Conservation (phyloP, 208 protist species). For the Trypanosoma lewisi region DNA sequence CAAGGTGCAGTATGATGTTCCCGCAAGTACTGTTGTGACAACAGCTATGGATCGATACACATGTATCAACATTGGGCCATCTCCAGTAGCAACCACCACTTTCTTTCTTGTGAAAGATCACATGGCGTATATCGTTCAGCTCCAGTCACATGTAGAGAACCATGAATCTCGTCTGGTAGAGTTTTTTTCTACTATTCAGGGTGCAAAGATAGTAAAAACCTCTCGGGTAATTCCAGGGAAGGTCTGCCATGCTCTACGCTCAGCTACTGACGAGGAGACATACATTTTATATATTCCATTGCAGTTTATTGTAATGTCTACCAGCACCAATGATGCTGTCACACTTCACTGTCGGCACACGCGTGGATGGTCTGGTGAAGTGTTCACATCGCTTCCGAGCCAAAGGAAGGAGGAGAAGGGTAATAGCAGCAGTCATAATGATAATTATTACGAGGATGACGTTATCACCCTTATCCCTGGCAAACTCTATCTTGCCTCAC, state of each 20-base stretch:
- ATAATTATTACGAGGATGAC: background rate
- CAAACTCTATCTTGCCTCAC: constrained; percentile 11
- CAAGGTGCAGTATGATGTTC: constrained; percentile 40
- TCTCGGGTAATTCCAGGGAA: background rate
- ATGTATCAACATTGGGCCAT: constrained; percentile 39
- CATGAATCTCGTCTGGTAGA: constrained; percentile 48
- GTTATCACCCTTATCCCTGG: constrained; percentile 6
- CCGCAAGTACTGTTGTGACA: constrained; percentile 48
- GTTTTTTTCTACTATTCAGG: constrained; percentile 46
- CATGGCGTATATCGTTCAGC: constrained; percentile 53
- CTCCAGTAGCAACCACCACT: constrained; percentile 35
- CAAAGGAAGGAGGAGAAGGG: background rate
- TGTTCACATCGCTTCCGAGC: constrained; percentile 3
- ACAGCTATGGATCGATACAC: constrained; percentile 60
- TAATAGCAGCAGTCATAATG: background rate
- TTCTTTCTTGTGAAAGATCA: constrained; percentile 44
- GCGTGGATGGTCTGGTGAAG: constrained; percentile 14
- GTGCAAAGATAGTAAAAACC: constrained; percentile 29
- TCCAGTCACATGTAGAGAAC: constrained; percentile 39
- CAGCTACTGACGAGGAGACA: background rate
- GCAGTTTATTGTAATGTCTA: constrained; percentile 10
- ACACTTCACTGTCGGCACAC: background rate
- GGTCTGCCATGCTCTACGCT: constrained; percentile 2
- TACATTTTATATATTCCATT: constrained; percentile 4
- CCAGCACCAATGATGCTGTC: background rate